These are phyloP conservation scores for Yarrowia bubula DNA, from an alignment of 805 yeast species.

Conservation along the genomic window DNA sequence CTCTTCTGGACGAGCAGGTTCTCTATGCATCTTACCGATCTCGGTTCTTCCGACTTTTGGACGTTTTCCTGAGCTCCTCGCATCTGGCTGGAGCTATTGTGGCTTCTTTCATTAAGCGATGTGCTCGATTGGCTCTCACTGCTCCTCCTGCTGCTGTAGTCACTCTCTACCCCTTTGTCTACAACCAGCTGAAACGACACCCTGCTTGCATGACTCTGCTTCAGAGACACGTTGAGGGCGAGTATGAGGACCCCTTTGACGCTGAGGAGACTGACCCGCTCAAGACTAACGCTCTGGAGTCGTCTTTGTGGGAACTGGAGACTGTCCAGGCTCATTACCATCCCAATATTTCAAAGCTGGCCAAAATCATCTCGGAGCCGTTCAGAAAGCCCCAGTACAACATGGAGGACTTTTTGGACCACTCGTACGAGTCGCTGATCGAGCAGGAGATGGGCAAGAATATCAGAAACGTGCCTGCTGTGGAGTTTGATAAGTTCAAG, in stretches of 20 bases:
- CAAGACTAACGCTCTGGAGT: constrained; percentile 71
- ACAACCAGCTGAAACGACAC: constrained; percentile 84
- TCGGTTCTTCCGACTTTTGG: constrained; percentile 83
- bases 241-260: constrained; percentile 65
- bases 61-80: constrained; percentile 78
- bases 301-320: constrained; percentile 91
- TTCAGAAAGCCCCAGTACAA: constrained; percentile 82
- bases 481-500: constrained; percentile 53
- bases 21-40: constrained; percentile 79
- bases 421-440: constrained; percentile 74
- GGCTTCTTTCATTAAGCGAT: constrained; percentile 83
- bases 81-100: constrained; percentile 80
- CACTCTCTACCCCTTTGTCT: constrained; percentile 82
- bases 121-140: constrained; percentile 69
- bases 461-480: constrained; percentile 51
- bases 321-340: constrained; percentile 82
- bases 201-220: constrained; percentile 91
- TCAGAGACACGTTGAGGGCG: constrained; percentile 48
- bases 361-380: constrained; percentile 84
- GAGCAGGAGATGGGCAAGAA: constrained; percentile 45
- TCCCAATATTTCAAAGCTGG: constrained; percentile 91
- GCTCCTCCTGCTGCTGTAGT: constrained; percentile 90
- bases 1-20: constrained; percentile 69
- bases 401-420: constrained; percentile 91
- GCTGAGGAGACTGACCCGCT: constrained; percentile 68